Conservation (phyloP, 2,329 filamentous ascomycete species). For the Calonectria crousiana region DNA sequence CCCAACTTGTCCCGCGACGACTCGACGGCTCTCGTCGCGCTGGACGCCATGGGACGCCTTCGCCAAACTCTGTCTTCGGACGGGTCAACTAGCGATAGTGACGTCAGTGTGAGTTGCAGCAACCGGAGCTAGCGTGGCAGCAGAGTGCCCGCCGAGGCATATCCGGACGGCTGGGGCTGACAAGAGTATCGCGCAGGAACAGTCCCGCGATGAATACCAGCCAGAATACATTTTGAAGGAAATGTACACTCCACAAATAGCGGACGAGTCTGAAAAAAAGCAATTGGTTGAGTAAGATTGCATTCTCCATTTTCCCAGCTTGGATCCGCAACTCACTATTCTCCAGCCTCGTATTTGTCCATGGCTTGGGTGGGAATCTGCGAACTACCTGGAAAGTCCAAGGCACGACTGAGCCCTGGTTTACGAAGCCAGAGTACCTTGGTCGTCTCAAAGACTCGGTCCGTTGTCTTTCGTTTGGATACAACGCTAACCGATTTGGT, state of each 20-base stretch:
- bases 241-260: slow-evolving; percentile 26
- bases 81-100: slow-evolving; percentile 7
- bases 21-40: slow-evolving; percentile 3
- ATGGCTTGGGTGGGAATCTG: slow-evolving; percentile 34
- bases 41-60: slow-evolving; percentile 16
- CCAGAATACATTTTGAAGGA: slow-evolving; percentile 38
- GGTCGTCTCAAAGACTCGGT: slow-evolving; percentile 26
- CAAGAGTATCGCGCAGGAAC: slow-evolving; percentile 9
- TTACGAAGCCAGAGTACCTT: slow-evolving; percentile 31
- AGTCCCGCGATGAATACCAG: slow-evolving; percentile 18
- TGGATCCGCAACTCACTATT: neutral
- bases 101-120: slow-evolving; percentile 15
- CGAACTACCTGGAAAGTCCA: slow-evolving; percentile 31
- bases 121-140: neutral
- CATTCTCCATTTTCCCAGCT: neutral
- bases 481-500: slow-evolving; percentile 37
- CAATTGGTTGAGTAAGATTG: slow-evolving; percentile 33
- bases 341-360: slow-evolving; percentile 30
- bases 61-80: slow-evolving; percentile 14
- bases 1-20: neutral
- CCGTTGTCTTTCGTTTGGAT: slow-evolving; percentile 35
- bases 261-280: slow-evolving; percentile 7
- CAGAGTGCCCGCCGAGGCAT: neutral
- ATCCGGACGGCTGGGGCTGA: slow-evolving; percentile 5
- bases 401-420: slow-evolving; percentile 32